Evolutionary conservation across 164 flowering plant genomes (phyloP), one percentile per base, ranked within the genome.

Genomic region (Piper betle): DNA sequence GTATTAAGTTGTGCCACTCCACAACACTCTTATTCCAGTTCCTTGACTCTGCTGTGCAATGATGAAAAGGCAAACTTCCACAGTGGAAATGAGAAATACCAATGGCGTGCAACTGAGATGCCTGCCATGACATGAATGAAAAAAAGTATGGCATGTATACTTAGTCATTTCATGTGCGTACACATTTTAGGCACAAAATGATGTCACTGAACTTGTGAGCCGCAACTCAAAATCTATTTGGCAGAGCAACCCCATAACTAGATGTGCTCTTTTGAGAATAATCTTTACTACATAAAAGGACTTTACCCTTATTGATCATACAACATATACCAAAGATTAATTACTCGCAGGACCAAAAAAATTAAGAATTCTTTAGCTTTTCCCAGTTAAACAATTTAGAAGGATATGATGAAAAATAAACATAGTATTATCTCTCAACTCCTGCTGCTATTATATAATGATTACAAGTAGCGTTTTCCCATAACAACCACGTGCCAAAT

Each of bases 21-120:
- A 61, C 69, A 71, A 66, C 63, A 72, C 38, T 74, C 81, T 57
- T 72, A 42, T 8, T 62, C 72, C 37, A 87, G 79, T 68, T 85
- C 88, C 66, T 86, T 87, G 19, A 84, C 46, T 78, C 98, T 92
- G 83, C 39, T 19, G 63, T 64, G 67, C 38, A 56, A 43, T 57
- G 12, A 19, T 37, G 7, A 18, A 54, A 10, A 54, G 5, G 9
- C 5, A 18, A 54, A 12, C 6, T 54, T 10, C 17, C 17, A 18
- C 18, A 25, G 33, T 25, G 33, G 33, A 25, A 54, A 54, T 18
- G 37, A 18, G 7, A n/a, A 18, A 54, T 1, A 54, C 17, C 18
- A 8, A 18, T 4, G 3, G 6, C 6, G n/a, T 3, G 33, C 19
- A 53, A 53, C 7, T n/a, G 6, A 4, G n/a, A 53, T 15, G 6